phyloP scores from a whole-genome alignment of 106 monocot species.

The Apostasia shenzhenica region DNA sequence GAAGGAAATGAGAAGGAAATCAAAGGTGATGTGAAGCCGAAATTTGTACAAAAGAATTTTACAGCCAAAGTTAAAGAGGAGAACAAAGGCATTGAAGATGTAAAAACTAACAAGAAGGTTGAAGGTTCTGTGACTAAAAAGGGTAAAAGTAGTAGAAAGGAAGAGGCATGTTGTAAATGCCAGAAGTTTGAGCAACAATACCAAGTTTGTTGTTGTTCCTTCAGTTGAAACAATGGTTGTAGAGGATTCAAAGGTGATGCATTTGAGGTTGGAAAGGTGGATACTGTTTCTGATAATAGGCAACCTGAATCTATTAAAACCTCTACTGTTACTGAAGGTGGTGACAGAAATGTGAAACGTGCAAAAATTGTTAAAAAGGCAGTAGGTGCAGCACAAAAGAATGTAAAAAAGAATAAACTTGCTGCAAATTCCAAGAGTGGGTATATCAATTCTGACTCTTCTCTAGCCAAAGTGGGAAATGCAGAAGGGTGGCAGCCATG shows the following conservation, averaged over 20 bases:
- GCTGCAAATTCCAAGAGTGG: neutral
- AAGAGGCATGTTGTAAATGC: neutral
- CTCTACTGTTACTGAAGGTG: no score
- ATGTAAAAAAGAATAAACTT: slow-evolving; percentile 1
- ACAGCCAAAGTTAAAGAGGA: neutral
- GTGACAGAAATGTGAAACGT: no score
- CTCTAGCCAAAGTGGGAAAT: neutral
- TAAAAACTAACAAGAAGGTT: neutral
- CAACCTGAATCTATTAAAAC: no score
- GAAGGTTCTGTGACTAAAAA: neutral
- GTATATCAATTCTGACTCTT: slow-evolving; percentile 1
- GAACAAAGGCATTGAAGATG: neutral
- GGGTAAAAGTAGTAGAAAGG: neutral
- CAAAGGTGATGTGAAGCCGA: neutral
- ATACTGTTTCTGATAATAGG: no score
- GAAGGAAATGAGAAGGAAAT: neutral
- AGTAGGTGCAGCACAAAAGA: no score
- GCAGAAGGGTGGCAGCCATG: neutral
- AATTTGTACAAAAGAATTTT: neutral
- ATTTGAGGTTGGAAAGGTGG: no score
- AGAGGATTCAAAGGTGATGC: neutral
- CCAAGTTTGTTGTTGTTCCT: neutral
- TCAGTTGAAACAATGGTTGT: neutral
- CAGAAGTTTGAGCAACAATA: neutral
- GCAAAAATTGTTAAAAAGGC: neutral